A percentile compares a stretch with the other conserved stretches of the same genome.
These are phyloP conservation scores for Citrus maxima DNA, from an alignment of 345 rosid genomes.

Conservation along the genomic window DNA sequence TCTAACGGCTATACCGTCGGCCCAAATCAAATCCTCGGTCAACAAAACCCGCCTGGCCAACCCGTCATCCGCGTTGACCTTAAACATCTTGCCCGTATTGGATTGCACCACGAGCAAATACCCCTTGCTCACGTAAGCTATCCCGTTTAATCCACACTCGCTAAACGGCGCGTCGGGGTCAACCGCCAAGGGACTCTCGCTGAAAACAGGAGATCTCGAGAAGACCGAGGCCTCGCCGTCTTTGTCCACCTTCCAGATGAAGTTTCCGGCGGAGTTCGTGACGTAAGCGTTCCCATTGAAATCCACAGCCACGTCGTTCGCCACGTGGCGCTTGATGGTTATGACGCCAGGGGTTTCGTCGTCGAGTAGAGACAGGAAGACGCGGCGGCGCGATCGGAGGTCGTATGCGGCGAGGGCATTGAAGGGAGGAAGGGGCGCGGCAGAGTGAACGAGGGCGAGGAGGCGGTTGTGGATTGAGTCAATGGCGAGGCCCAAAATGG, in stretches of 20 bases:
- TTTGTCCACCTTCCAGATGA: constrained; percentile 77
- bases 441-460: constrained; percentile 53
- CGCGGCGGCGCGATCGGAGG: constrained; percentile 46
- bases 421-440: constrained; percentile 59
- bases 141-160: constrained; percentile 65
- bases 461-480: constrained; percentile 57
- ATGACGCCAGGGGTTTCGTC: constrained; percentile 20
- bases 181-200: constrained; percentile 36
- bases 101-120: constrained; percentile 73
- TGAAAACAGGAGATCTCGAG: constrained; percentile 57
- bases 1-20: constrained; percentile 64
- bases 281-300: constrained; percentile 77
- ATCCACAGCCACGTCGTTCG: constrained; percentile 77
- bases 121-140: constrained; percentile 76
- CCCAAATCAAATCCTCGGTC: constrained; percentile 40
- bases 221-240: constrained; percentile 65
- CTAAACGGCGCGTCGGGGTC: constrained; percentile 35
- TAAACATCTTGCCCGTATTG: constrained; percentile 85
- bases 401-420: constrained; percentile 87
- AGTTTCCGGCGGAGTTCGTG: constrained; percentile 73
- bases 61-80: constrained; percentile 71
- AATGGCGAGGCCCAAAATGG: constrained; percentile 56
- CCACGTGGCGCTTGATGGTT: constrained; percentile 22
- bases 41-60: constrained; percentile 53
- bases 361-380: constrained; percentile 29